These are phyloP conservation scores for Bryoerythrophyllum caledonicum DNA, from an alignment of 225 moss, liverwort and hornwort genomes.

Conservation along the genomic window DNA sequence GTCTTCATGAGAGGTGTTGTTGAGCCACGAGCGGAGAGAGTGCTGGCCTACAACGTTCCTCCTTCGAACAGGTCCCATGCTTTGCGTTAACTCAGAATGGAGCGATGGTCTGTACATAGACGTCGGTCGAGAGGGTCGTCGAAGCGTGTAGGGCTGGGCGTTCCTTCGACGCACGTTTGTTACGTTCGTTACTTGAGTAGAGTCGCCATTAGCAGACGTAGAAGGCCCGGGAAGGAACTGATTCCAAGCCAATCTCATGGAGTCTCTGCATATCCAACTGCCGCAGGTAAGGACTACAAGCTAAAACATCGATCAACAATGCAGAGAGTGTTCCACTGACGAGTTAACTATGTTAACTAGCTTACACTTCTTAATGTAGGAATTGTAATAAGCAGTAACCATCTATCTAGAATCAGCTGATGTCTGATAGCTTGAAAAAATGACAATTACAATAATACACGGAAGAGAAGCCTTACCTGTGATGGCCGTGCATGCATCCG, in stretches of 20 bases:
- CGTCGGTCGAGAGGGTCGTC: constrained; percentile 34
- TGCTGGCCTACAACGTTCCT: constrained; percentile 49
- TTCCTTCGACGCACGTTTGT: constrained; percentile 38
- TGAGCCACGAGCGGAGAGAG: constrained; percentile 41
- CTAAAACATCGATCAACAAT: not conserved
- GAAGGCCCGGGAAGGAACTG: constrained; percentile 42
- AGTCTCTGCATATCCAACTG: constrained; percentile 33
- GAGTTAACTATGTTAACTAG: constrained; percentile 9
- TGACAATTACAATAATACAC: not conserved
- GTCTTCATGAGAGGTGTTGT: constrained; percentile 24
- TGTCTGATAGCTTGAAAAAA: not conserved
- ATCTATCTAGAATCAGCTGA: not conserved
- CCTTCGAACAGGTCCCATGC: constrained; percentile 47
- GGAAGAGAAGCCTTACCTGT: constrained; percentile 44
- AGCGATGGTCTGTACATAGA: constrained; percentile 42
- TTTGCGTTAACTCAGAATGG: constrained; percentile 34
- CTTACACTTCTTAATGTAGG: not conserved
- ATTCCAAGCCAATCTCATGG: constrained; percentile 54
- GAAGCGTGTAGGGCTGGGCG: constrained; percentile 30
- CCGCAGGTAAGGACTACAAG: constrained; percentile 13
- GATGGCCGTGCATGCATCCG: constrained; percentile 59
- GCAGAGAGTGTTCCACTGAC: not conserved
- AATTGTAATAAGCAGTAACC: not conserved
- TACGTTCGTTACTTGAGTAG: constrained; percentile 18
- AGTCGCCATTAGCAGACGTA: constrained; percentile 6